Evolutionary conservation across 192 early-diverging fungal genomes (phyloP), one percentile per base, ranked within the genome.

Genomic region (Gonapodya sp.): DNA sequence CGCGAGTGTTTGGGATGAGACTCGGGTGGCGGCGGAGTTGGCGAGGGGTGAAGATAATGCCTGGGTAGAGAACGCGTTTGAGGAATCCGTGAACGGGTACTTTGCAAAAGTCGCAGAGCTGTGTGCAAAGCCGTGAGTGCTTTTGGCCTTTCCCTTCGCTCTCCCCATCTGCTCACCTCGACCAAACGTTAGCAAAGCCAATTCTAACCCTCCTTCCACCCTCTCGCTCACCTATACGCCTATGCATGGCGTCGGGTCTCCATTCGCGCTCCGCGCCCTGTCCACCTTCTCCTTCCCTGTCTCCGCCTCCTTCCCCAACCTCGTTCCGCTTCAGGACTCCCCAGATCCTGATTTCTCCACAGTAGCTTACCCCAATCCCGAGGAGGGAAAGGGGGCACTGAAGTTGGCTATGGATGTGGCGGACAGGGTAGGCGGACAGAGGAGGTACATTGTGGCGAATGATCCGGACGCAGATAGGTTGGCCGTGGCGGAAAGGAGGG

Each of bases 401-500:
- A 88, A 81, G 16, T 81, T 94, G 82, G 94, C 95, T 34, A 93
- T 93, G 79, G 84, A 87, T 24, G 84, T 89, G 72, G 95, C 95
- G 0, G 46, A 64, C 46, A 88, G 93, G 46, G 80, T 81, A 31
- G 81, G 83, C 46, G 87, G 87, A 35, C 83, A 87, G 30, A 64
- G 46, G 24, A 81, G 79, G 14, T 82, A 97, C 24, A 93, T 98
- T 2, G 84, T 98, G 36, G 96, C 96, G 18, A 98, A 98, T 84
- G 96, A 98, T 83, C 96, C 96, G 0, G 96, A 98, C 84, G 94
- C 94, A 24, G 96, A 98, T 85, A 90, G 96, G 35, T 91, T 98
- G 79, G 94, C 95, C 0, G 91, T 93, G n/a, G 94, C 95, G 14
- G 46, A 64, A 24, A 64, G 24, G 46, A 8, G 46, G 24, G 35